Evolutionary conservation across 2,329 filamentous ascomycete genomes (phyloP).

Genomic region (Clarireedia hainanense): DNA sequence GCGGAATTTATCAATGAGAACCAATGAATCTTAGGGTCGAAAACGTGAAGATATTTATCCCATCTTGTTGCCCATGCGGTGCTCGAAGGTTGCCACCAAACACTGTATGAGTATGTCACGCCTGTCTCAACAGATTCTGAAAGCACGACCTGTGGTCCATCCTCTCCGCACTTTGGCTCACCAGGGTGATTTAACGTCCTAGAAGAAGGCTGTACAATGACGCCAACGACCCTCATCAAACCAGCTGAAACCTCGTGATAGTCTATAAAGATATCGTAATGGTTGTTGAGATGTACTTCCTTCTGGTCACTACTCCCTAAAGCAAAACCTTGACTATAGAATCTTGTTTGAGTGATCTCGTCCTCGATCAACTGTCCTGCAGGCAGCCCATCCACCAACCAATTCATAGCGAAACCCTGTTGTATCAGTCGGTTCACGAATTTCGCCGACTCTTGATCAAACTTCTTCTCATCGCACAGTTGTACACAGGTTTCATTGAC

Average conservation of each 20-base stretch:
- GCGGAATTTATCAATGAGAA: conserved; percentile 96
- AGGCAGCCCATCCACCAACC: conserved; percentile 89
- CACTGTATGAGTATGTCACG: conserved; percentile 85
- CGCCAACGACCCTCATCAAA: conserved; percentile 83
- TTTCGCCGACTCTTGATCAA: conserved; percentile 55
- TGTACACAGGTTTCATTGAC: conserved; percentile 81
- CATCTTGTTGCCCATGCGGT: conserved; percentile 95
- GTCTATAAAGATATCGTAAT: conserved; percentile 90
- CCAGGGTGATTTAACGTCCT: conserved; percentile 43
- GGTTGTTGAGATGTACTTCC: conserved; percentile 71
- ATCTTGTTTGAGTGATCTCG: conserved; percentile 65
- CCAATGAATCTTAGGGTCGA: conserved; percentile 98
- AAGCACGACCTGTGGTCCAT: conserved; percentile 53
- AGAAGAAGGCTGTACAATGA: conserved; percentile 78
- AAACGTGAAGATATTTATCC: conserved; percentile 98
- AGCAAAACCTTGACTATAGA: conserved; percentile 87
- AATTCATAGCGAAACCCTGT: conserved; percentile 87
- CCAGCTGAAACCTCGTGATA: conserved; percentile 72
- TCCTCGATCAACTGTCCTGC: conserved; percentile 80
- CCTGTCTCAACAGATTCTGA: conserved; percentile 50
- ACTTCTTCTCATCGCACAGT: conserved; percentile 62
- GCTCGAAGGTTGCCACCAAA: conserved; percentile 75
- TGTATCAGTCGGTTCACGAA: conserved; percentile 80
- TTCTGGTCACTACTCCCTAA: conserved; percentile 56
- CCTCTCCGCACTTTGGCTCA: conserved; percentile 50